These are phyloP conservation scores for Rhizophagus sp. DNA, from an alignment of 192 early-diverging fungal genomes.

Conservation along the genomic window DNA sequence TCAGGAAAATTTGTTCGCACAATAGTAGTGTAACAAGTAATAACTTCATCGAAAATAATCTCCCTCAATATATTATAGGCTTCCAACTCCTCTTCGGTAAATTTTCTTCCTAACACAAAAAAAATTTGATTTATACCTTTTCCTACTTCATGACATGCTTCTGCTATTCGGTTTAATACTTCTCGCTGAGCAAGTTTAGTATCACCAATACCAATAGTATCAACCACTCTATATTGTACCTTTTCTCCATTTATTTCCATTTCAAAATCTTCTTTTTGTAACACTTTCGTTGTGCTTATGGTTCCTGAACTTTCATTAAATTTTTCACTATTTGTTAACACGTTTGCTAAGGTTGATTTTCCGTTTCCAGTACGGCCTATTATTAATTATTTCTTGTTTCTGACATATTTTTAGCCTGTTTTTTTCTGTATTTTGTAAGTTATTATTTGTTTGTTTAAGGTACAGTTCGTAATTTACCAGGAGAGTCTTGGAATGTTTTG, in stretches of 20 bases:
- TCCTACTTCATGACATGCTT: not conserved
- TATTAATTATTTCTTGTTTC: too few relatives aligned
- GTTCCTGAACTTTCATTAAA: slow-evolving; percentile 3
- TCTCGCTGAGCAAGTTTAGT: not conserved
- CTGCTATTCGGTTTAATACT: slow-evolving; percentile 1
- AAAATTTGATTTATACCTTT: slow-evolving; percentile 15
- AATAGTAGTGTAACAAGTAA: slow-evolving; percentile 15
- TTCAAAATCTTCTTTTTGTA: slow-evolving; percentile 3
- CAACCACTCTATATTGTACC: not conserved
- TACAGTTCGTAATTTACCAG: too few relatives aligned
- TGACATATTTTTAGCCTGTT: too few relatives aligned
- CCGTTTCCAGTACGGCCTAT: too few relatives aligned
- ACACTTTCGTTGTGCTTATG: not conserved
- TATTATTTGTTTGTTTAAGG: too few relatives aligned
- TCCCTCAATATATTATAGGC: slow-evolving; percentile 1
- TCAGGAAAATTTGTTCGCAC: not conserved
- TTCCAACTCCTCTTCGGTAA: not conserved
- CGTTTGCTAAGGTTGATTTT: slow-evolving; percentile 10
- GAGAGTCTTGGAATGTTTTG: too few relatives aligned
- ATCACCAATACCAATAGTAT: slow-evolving; percentile 23
- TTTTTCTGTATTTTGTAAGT: too few relatives aligned
- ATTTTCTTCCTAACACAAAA: slow-evolving; percentile 2
- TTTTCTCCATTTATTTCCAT: not conserved
- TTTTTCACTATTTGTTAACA: slow-evolving; percentile 9
- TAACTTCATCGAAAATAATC: slow-evolving; percentile 17